A percentile compares a stretch with the other conserved stretches of the same genome.
Conservation (phyloP, 306 rosid species). For the Prinsepia uniflora region DNA sequence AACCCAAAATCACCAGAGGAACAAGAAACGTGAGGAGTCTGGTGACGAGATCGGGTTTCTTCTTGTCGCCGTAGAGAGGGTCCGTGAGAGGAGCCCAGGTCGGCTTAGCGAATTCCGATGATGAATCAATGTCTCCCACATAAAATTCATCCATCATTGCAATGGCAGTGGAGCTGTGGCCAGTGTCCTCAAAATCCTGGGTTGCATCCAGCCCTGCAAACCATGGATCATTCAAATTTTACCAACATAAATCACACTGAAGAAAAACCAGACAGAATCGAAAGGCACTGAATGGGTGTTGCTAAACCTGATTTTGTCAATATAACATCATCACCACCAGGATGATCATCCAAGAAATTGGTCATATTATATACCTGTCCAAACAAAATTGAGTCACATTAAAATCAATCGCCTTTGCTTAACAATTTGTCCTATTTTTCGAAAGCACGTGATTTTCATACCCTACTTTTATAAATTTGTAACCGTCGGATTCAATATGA, state of each 20-base stretch:
- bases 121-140: conserved; percentile 69
- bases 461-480: not conserved
- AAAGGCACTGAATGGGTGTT: conserved; percentile 12
- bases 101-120: conserved; percentile 49
- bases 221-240: conserved; percentile 5
- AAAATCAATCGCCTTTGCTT: not conserved
- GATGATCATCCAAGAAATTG: conserved; percentile 92
- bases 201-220: conserved; percentile 87
- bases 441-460: not conserved
- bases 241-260: conserved; percentile 4
- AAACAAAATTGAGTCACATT: conserved; percentile 1
- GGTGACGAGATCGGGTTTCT: conserved; percentile 59
- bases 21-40: conserved; percentile 76
- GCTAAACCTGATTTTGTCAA: conserved; percentile 62
- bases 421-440: too few species aligned
- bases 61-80: conserved; percentile 68
- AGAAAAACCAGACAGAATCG: not conserved
- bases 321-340: conserved; percentile 94
- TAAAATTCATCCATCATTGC: conserved; percentile 87
- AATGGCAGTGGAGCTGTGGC: conserved; percentile 73
- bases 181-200: conserved; percentile 73
- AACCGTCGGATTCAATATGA: too few species aligned
- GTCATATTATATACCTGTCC: conserved; percentile 87
- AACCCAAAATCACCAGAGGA: conserved; percentile 71
- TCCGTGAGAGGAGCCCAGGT: conserved; percentile 72